Conservation (phyloP, 164 flowering plant species). For the Akebia trifoliata region DNA sequence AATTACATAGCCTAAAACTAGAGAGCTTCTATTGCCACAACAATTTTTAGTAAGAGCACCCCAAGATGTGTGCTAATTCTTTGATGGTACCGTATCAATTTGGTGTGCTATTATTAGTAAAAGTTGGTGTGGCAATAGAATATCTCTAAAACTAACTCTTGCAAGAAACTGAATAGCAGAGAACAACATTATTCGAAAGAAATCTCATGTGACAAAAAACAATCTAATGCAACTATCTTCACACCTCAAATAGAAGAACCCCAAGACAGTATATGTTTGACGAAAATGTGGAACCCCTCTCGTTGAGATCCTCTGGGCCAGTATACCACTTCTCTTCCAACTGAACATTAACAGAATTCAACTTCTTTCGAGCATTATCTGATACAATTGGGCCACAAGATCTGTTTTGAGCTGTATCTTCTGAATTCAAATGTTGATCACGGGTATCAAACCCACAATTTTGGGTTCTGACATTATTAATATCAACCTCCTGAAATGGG, state of each 20-base stretch:
- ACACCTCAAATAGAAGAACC: slow-evolving; percentile 92
- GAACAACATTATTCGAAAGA: too few relatives aligned
- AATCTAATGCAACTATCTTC: slow-evolving; percentile 9
- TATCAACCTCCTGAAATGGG: slow-evolving; percentile 23
- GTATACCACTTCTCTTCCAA: slow-evolving; percentile 84
- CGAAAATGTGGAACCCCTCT: slow-evolving; percentile 35
- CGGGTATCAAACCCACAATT: slow-evolving; percentile 17
- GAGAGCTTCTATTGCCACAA: too few relatives aligned
- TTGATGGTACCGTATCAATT: too few relatives aligned
- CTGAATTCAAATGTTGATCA: slow-evolving; percentile 13
- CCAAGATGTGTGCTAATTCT: too few relatives aligned
- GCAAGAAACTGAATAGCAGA: background rate
- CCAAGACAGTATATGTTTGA: slow-evolving; percentile 83
- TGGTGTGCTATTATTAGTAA: too few relatives aligned
- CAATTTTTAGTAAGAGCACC: too few relatives aligned
- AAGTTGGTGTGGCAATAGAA: too few relatives aligned
- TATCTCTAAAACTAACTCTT: too few relatives aligned
- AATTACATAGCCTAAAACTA: background rate
- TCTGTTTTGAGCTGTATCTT: slow-evolving; percentile 15
- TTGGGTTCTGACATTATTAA: slow-evolving; percentile 12
- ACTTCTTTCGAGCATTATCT: slow-evolving; percentile 20
- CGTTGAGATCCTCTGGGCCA: slow-evolving; percentile 63
- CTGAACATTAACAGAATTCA: slow-evolving; percentile 19
- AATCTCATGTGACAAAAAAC: background rate
- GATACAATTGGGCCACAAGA: slow-evolving; percentile 16